These are phyloP conservation scores for Flagelloscypha sp. DNA, from an alignment of 768 basidiomycete species.

Conservation along the genomic window DNA sequence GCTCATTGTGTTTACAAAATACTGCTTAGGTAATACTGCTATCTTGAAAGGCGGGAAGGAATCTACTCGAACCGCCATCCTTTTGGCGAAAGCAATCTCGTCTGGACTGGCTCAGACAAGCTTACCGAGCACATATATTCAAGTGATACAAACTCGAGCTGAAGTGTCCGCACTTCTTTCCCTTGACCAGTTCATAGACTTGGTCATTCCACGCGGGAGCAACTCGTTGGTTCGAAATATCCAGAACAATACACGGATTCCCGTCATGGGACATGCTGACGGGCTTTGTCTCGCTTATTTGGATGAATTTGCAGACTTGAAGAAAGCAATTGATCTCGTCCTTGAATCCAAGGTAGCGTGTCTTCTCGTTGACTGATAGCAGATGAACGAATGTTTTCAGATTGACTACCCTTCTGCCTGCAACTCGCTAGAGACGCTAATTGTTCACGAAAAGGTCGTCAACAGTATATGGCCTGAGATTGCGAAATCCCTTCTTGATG, in stretches of 20 bases:
- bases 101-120: conserved; percentile 64
- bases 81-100: conserved; percentile 76
- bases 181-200: conserved; percentile 88
- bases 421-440: conserved; percentile 84
- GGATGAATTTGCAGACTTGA: conserved; percentile 69
- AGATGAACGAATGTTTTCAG: conserved; percentile 42
- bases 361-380: too few relatives aligned
- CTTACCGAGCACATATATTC: conserved; percentile 76
- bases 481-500: conserved; percentile 59
- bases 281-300: conserved; percentile 88
- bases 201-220: conserved; percentile 95
- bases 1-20: not conserved
- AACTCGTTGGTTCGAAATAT: conserved; percentile 84
- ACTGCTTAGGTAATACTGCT: conserved; percentile 76
- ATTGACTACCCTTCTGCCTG: conserved; percentile 93
- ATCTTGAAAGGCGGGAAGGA: conserved; percentile 98
- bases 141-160: conserved; percentile 83
- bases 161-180: conserved; percentile 84
- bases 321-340: conserved; percentile 75
- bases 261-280: conserved; percentile 99
- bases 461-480: conserved; percentile 74
- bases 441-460: conserved; percentile 72
- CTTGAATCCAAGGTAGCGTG: conserved; percentile 89
- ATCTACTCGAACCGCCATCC: conserved; percentile 68
- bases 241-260: conserved; percentile 83